These are phyloP conservation scores for Pseudozyma hubeiensis DNA, from an alignment of 1,284 basidiomycete genomes.

Conservation along the genomic window DNA sequence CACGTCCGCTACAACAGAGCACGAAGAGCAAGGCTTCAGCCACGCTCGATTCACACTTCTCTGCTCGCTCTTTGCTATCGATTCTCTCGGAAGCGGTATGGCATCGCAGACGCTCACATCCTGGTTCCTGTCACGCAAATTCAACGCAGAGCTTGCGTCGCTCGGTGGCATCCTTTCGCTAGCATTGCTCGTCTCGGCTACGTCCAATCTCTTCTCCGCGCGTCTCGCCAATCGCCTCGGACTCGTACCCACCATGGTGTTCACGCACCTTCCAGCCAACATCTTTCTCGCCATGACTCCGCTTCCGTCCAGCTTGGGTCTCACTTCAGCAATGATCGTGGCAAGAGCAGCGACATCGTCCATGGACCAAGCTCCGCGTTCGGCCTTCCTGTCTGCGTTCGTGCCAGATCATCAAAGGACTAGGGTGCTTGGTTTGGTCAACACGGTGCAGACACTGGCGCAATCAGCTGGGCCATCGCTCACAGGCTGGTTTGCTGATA, in stretches of 20 bases:
- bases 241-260: slow-evolving; percentile 19
- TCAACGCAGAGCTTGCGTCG: slow-evolving; percentile 22
- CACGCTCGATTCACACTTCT: slow-evolving; percentile 7
- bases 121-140: slow-evolving; percentile 31
- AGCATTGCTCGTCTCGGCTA: slow-evolving; percentile 21
- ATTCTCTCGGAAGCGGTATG: slow-evolving; percentile 28
- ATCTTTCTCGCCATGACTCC: slow-evolving; percentile 17
- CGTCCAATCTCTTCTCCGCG: slow-evolving; percentile 34
- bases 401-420: slow-evolving; percentile 16
- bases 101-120: slow-evolving; percentile 26
- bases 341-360: slow-evolving; percentile 18
- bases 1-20: neutral
- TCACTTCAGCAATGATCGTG: slow-evolving; percentile 21
- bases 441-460: slow-evolving; percentile 23
- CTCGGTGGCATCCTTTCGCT: slow-evolving; percentile 19
- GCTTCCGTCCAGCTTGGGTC: slow-evolving; percentile 1
- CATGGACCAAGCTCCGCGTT: slow-evolving; percentile 29
- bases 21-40: slow-evolving; percentile 4
- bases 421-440: slow-evolving; percentile 18
- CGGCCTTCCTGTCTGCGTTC: slow-evolving; percentile 21
- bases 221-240: slow-evolving; percentile 19
- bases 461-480: slow-evolving; percentile 23
- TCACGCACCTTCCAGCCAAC: slow-evolving; percentile 28
- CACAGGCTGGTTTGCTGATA: slow-evolving; percentile 19
- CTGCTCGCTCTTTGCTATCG: slow-evolving; percentile 29